Base-by-base conservation (phyloP, 73 alveolate genomes). In the Diophrys appendiculata region DNA sequence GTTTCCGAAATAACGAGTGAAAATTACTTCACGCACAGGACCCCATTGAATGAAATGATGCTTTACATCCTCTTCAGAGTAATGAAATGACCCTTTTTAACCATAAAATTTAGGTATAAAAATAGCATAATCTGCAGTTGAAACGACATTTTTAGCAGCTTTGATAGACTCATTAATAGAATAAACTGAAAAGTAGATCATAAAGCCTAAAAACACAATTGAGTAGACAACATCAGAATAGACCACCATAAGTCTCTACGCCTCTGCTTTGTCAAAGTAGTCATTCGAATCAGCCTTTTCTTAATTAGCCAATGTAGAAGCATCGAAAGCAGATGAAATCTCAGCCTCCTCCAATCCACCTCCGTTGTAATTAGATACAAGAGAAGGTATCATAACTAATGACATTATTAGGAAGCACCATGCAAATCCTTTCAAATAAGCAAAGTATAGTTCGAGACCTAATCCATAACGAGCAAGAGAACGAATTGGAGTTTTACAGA, bases 391-490 rank as follows among this genome's bases (percentile, higher is more conserved):
- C 67, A 70, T 70, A 29, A 70, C 34, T 29, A 70, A 26, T 1
- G 78, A 70, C 54, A 70, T 29, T 24, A 70, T 3, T 70, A 13
- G 23, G n/a, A 70, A 70, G 54, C n/a, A 11, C 2, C 18, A 24
- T 24, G 78, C 26, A 29, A 70, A 22, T 1, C 31, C 1, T 33
- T 70, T 29, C 1, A 70, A 25, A 34, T 34, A 75, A 27, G 27
- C 29, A 60, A 75, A 75, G 52, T 75, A 75, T 26, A 75, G 68
- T 31, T 52, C 33, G 14, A 75, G 2, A 0, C 83, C 83, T 28
- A 56, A 25, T 54, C 83, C 83, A 75, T 52, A 75, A n/a, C n/a
- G n/a, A n/a, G n/a, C n/a, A n/a, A n/a, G n/a, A 52, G 22, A 52
- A 8, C 22, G 24, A 52, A 22, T 22, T 13, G 65, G 65, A 52